Evolutionary conservation across 176 grass and related monocot species (phyloP).

Genomic region (Microstegium vimineum): DNA sequence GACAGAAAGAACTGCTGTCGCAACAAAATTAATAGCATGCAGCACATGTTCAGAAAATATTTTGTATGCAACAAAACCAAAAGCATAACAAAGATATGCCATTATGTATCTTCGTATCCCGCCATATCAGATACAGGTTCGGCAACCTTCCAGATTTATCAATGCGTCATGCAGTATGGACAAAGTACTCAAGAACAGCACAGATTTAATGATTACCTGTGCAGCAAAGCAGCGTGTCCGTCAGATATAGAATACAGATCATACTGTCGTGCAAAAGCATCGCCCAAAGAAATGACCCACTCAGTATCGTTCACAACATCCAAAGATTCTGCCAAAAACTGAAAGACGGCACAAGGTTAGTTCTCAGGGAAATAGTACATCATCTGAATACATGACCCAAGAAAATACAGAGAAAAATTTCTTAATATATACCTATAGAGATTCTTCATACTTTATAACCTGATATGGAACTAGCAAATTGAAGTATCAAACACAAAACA

Average conservation of each 20-base stretch:
- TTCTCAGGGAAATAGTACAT: slow-evolving; percentile 25
- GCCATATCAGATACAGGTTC: not conserved
- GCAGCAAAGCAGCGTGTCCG: slow-evolving; percentile 80
- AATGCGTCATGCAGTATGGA: not conserved
- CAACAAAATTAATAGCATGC: not conserved
- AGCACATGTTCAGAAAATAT: slow-evolving; percentile 24
- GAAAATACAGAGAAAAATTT: not conserved
- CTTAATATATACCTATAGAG: not conserved
- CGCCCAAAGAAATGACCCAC: slow-evolving; percentile 85
- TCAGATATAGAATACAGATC: slow-evolving; percentile 75
- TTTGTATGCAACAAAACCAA: slow-evolving; percentile 12
- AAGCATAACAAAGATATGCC: not conserved
- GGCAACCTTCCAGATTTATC: not conserved
- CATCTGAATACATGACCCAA: not conserved
- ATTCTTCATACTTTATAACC: not conserved
- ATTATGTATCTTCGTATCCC: not conserved
- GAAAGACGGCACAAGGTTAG: slow-evolving; percentile 40
- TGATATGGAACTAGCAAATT: not conserved
- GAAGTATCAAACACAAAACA: not conserved
- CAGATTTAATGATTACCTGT: slow-evolving; percentile 44
- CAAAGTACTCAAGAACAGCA: slow-evolving; percentile 6
- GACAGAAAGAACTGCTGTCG: not conserved
- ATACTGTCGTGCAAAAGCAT: slow-evolving; percentile 94
- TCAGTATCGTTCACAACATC: slow-evolving; percentile 85
- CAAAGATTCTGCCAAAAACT: slow-evolving; percentile 95